Evolutionary conservation across 345 rosid species (phyloP).

Genomic region (Eutrema japonicum): DNA sequence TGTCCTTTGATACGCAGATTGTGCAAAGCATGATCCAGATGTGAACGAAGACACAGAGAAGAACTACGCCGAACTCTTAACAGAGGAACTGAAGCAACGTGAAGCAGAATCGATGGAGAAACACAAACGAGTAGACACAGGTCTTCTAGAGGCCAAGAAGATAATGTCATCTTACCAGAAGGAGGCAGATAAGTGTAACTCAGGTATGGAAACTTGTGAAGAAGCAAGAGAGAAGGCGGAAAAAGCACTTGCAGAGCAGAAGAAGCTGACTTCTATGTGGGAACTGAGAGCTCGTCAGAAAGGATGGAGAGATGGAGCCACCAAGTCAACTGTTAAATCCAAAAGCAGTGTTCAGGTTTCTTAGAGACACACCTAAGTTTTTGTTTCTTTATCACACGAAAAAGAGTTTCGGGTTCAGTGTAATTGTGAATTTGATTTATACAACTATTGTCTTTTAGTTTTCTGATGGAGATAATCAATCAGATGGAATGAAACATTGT

Average conservation of each 20-base stretch:
- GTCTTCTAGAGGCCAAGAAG: constrained; percentile 95
- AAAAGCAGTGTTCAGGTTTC: constrained; percentile 58
- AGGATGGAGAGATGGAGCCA: constrained; percentile 80
- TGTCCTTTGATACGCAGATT: constrained; percentile 48
- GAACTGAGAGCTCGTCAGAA: constrained; percentile 80
- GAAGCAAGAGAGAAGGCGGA: constrained; percentile 92
- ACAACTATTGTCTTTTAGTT: background rate
- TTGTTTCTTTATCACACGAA: constrained; percentile 12
- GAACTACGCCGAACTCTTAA: constrained; percentile 74
- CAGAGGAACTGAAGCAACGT: constrained; percentile 80
- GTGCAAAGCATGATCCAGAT: constrained; percentile 84
- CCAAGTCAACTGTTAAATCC: constrained; percentile 52
- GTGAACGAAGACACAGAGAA: constrained; percentile 82
- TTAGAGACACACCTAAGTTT: constrained; percentile 30
- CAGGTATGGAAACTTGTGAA: constrained; percentile 98
- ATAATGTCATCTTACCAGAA: constrained; percentile 87
- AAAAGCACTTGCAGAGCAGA: constrained; percentile 67
- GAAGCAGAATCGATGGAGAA: constrained; percentile 81
- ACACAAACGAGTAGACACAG: constrained; percentile 72
- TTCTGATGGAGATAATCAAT: constrained; percentile 17
- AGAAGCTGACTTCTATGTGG: constrained; percentile 76
- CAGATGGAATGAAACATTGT: constrained; percentile 21
- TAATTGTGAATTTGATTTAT: constrained; percentile 21
- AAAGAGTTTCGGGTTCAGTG: background rate
- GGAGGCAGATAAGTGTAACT: constrained; percentile 97